Evolutionary conservation across 176 grass and related monocot species (phyloP).

Genomic region (Ampelocalamus luodianensis): DNA sequence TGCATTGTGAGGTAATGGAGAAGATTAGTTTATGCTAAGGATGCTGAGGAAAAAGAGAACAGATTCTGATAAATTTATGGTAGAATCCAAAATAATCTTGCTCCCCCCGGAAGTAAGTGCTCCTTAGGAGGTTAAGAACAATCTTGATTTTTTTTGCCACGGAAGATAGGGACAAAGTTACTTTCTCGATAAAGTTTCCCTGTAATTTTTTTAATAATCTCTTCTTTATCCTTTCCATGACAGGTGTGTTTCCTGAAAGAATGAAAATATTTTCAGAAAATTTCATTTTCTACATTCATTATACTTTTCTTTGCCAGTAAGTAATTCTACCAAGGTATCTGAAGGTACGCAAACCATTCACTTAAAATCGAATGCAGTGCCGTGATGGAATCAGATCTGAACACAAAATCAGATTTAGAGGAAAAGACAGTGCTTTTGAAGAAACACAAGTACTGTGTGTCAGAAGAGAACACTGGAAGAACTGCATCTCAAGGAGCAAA

Average conservation of each 20-base stretch:
- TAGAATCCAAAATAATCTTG: constrained; percentile 25
- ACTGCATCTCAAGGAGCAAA: constrained; percentile 26
- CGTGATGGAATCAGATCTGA: constrained; percentile 39
- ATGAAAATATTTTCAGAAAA: constrained; percentile 15
- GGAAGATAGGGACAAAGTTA: constrained; percentile 29
- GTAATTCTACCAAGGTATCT: constrained; percentile 24
- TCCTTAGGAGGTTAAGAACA: neutral
- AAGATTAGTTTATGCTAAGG: constrained; percentile 30
- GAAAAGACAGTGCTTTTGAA: constrained; percentile 33
- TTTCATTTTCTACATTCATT: constrained; percentile 1
- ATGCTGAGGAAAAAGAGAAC: neutral
- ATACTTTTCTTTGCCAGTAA: constrained; percentile 33
- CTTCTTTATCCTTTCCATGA: constrained; percentile 2
- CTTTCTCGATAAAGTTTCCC: constrained; percentile 28
- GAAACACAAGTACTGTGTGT: constrained; percentile 46
- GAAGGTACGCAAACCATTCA: constrained; percentile 32
- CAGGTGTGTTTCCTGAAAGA: constrained; percentile 17
- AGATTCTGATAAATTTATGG: constrained; percentile 22
- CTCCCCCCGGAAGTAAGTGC: neutral
- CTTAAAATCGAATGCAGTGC: constrained; percentile 23
- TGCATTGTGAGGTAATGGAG: constrained; percentile 23
- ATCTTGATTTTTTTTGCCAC: neutral
- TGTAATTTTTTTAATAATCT: constrained; percentile 7
- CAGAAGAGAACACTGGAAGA: constrained; percentile 29
- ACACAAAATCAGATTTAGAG: constrained; percentile 33